Evolutionary conservation across 2,329 filamentous ascomycete species (phyloP).

Genomic region (Decorospora gaudefroyi): DNA sequence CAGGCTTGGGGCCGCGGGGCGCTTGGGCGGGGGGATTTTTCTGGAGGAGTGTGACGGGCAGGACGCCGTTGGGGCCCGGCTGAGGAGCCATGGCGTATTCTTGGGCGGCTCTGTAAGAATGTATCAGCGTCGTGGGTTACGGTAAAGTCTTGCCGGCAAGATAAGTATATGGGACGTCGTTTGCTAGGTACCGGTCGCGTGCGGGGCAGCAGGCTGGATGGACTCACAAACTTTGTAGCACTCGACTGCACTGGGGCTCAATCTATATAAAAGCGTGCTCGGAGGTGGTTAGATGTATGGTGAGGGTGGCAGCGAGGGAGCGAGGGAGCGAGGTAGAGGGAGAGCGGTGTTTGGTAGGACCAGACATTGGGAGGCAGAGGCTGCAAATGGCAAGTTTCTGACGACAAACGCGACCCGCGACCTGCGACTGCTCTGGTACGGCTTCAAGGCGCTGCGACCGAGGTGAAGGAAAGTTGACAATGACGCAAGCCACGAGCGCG

Average conservation of each 20-base stretch:
- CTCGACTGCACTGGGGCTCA: too few species aligned
- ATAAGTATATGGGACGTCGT: too few species aligned
- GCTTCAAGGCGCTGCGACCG: background rate
- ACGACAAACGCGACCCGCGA: too few species aligned
- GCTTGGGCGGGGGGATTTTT: conserved; percentile 40
- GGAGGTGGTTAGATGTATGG: conserved; percentile 4
- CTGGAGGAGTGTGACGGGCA: conserved; percentile 46
- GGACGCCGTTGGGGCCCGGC: conserved; percentile 45
- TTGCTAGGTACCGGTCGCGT: too few species aligned
- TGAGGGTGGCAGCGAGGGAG: conserved; percentile 5
- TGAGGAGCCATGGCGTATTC: conserved; percentile 36
- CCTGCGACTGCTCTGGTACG: conserved; percentile 6
- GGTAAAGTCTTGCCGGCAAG: too few species aligned
- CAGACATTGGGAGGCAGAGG: conserved; percentile 12
- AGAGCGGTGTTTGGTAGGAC: conserved; percentile 1
- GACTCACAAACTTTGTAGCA: background rate
- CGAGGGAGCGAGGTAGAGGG: conserved; percentile 1
- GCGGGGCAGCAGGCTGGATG: background rate
- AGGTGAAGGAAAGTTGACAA: conserved; percentile 9
- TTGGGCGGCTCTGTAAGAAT: background rate
- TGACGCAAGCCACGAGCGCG: conserved; percentile 19
- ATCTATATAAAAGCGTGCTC: too few species aligned
- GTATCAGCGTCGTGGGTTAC: too few species aligned
- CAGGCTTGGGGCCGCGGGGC: conserved; percentile 46
- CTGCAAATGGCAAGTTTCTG: too few species aligned